These are phyloP conservation scores for Colletotrichum salicis DNA, from an alignment of 2,329 filamentous ascomycete genomes.

Conservation along the genomic window DNA sequence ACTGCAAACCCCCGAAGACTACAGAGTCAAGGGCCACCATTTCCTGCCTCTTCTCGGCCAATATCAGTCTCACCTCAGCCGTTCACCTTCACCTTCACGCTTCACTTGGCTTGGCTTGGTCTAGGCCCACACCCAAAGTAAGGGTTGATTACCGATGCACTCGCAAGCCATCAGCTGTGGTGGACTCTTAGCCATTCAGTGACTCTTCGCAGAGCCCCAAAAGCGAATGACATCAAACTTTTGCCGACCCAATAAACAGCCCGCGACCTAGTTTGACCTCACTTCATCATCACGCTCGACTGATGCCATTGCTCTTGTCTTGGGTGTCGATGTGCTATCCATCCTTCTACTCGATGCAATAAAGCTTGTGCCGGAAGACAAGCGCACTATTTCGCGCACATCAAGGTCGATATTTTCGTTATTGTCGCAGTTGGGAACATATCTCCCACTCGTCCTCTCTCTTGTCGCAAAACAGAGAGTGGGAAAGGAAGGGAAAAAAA, in stretches of 20 bases:
- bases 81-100: neutral
- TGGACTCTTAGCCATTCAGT: neutral
- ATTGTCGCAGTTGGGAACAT: neutral
- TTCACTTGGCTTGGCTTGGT: neutral
- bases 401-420: neutral
- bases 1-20: neutral
- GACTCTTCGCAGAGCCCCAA: constrained; percentile 3
- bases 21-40: neutral
- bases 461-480: neutral
- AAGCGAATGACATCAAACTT: constrained; percentile 26
- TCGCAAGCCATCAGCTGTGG: neutral
- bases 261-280: neutral
- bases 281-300: neutral
- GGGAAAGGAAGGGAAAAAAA: neutral
- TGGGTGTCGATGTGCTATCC: neutral
- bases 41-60: neutral
- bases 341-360: neutral
- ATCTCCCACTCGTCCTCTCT: neutral
- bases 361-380: neutral
- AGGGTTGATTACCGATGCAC: neutral
- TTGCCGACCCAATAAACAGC: constrained; percentile 12
- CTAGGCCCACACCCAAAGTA: neutral
- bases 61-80: neutral
- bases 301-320: constrained; percentile 1
- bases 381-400: neutral